Evolutionary conservation across 2,329 filamentous ascomycete species (phyloP), one percentile per base, ranked within the genome.

Genomic region (Alternaria longipes): DNA sequence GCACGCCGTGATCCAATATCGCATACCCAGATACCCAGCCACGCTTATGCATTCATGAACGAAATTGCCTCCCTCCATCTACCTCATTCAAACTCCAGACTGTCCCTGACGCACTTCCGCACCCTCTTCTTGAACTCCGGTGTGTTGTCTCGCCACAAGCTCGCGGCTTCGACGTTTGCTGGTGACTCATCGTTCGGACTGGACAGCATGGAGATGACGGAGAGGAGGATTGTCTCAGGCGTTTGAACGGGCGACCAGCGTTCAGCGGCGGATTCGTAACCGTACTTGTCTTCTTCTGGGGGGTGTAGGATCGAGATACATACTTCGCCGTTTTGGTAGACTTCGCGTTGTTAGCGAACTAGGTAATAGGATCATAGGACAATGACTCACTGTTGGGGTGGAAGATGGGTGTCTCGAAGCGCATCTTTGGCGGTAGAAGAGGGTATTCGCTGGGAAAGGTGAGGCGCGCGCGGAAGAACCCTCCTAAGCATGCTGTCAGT

Each of bases 271-370:
- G 94, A 92, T 81, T 98, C 94, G 85, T 98, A 98, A 84, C 97
- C 94, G 83, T 97, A 97, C 56, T 95, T 95, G 80, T 98, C 94
- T 81, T 98, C 94, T 73, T 95, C 94, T 3, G 94, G 94, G 3
- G 94, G 91, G 80, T 98, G 94, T 2, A 98, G 89, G 82, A 98
- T 98, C n/a, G 92, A 97, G 75, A 98, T 98, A 83, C 94, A 98
- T 71, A 98, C 95, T 18, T 94, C 87, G 66, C 94, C 94, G 77
- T 91, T 94, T 16, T 91, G 87, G 78, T 98, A 98, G 54, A 98
- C 94, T 97, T 50, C 12, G 2, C 11, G 1, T 65, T 53, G 68
- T 62, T 16, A 28, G 16, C 4, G n/a, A 18, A 26, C 11, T 18
- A 7, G 7, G 16, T 12, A 9, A 34, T n/a, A 18, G 16, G 4